Percentiles rank a stretch among this genome's conserved stretches.
Conservation (phyloP, 192 early-diverging fungal genomes). For the Entomortierella lignicola region DNA sequence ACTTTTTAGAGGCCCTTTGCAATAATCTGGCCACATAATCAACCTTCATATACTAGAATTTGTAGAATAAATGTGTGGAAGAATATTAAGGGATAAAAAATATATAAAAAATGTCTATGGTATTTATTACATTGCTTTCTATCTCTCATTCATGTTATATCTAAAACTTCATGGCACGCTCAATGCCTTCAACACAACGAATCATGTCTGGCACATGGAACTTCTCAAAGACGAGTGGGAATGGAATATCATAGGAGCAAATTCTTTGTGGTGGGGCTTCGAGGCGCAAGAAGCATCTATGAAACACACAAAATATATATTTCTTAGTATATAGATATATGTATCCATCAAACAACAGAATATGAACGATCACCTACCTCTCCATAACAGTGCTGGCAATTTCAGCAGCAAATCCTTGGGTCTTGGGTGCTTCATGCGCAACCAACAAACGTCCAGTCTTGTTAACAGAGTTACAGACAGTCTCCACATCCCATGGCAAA, state of each 20-base stretch:
- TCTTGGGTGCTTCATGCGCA: conserved; percentile 93
- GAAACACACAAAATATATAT: background rate
- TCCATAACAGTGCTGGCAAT: conserved; percentile 91
- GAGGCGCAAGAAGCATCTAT: conserved; percentile 87
- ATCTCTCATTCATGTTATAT: background rate
- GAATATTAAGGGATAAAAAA: background rate
- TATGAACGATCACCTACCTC: conserved; percentile 9
- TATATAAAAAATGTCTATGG: background rate
- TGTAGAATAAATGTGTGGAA: background rate
- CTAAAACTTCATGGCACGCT: conserved; percentile 80
- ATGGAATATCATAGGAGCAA: conserved; percentile 71
- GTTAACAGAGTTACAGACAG: conserved; percentile 89
- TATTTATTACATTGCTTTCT: background rate
- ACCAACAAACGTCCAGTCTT: conserved; percentile 94
- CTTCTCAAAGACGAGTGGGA: conserved; percentile 93
- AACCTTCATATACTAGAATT: too few relatives aligned
- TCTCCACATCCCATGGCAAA: conserved; percentile 92
- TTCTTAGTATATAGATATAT: background rate
- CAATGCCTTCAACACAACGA: conserved; percentile 89
- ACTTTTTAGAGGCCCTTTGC: background rate
- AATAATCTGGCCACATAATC: too few relatives aligned
- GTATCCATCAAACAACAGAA: background rate
- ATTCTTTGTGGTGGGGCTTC: conserved; percentile 93
- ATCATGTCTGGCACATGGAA: conserved; percentile 92
- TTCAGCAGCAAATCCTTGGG: conserved; percentile 91